Percentiles rank a stretch among this genome's conserved stretches.
Evolutionary conservation across 305 asterid genomes (phyloP).

Genomic region (Ruellia speciosa): DNA sequence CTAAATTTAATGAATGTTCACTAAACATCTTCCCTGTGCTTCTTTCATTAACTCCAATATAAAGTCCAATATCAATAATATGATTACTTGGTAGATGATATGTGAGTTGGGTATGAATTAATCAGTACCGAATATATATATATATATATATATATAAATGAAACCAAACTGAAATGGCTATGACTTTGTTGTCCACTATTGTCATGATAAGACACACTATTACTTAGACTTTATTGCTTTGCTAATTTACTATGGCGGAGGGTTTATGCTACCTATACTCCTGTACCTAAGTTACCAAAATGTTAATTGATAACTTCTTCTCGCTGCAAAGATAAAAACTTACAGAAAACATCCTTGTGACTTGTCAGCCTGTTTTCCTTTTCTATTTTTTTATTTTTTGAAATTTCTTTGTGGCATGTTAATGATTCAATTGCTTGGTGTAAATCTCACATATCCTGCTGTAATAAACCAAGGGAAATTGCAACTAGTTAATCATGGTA

Average conservation of each 20-base stretch:
- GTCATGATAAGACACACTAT: too few species aligned
- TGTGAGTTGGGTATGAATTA: background rate
- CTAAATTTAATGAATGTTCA: background rate
- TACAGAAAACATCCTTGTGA: background rate
- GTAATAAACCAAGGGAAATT: conserved; percentile 8
- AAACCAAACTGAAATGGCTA: too few species aligned
- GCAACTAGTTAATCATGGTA: background rate
- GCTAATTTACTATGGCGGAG: too few species aligned
- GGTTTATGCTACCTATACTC: too few species aligned
- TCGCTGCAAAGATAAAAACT: background rate
- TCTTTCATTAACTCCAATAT: background rate
- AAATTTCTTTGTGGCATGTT: conserved; percentile 9
- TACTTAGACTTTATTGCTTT: too few species aligned
- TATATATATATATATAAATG: too few species aligned
- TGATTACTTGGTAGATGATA: background rate
- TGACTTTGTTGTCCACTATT: too few species aligned
- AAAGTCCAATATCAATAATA: too few species aligned
- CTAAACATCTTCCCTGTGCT: background rate
- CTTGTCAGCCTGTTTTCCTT: conserved; percentile 7
- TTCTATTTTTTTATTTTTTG: background rate
- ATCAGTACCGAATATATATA: too few species aligned
- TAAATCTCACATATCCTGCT: background rate
- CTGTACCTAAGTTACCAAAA: too few species aligned
- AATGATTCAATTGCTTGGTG: background rate
- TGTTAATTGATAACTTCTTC: background rate